A percentile compares a stretch with the other conserved stretches of the same genome.
These are phyloP conservation scores for Scedosporium dehoogii DNA, from an alignment of 2,329 filamentous ascomycete genomes.

Conservation along the genomic window DNA sequence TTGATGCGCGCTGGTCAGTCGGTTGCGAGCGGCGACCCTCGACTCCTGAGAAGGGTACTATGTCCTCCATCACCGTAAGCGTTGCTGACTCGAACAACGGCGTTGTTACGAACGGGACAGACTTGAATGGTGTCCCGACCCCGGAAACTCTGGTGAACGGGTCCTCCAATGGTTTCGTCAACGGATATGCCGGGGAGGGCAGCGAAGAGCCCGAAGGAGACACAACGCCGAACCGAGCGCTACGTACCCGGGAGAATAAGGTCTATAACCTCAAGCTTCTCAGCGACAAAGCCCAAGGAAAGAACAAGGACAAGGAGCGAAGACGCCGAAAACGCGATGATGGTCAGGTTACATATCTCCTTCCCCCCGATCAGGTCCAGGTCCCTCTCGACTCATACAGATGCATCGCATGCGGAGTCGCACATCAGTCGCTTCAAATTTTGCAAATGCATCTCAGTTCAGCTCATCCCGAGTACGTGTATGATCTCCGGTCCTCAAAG, in stretches of 20 bases:
- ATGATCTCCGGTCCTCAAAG: slow-evolving; percentile 25
- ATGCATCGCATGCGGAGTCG: slow-evolving; percentile 40
- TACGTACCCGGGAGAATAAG: slow-evolving; percentile 38
- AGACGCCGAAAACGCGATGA: slow-evolving; percentile 19
- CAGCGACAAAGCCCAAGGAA: slow-evolving; percentile 44
- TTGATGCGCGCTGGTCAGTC: slow-evolving; percentile 37
- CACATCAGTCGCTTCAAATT: slow-evolving; percentile 35
- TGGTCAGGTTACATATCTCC: slow-evolving; percentile 34
- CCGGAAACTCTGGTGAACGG: slow-evolving; percentile 11
- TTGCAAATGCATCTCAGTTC: slow-evolving; percentile 37
- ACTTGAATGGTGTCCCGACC: slow-evolving; percentile 7
- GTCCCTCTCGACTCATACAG: slow-evolving; percentile 37
- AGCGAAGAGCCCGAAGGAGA: slow-evolving; percentile 37
- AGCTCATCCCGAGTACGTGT: slow-evolving; percentile 35
- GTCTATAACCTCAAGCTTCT: slow-evolving; percentile 51
- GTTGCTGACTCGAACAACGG: slow-evolving; percentile 20
- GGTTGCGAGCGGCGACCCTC: slow-evolving; percentile 16
- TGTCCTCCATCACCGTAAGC: slow-evolving; percentile 32
- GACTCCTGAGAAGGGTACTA: slow-evolving; percentile 28
- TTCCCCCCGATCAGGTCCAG: slow-evolving; percentile 34
- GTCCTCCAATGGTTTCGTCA: slow-evolving; percentile 11
- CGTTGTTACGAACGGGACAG: slow-evolving; percentile 10
- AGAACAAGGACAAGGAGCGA: slow-evolving; percentile 24
- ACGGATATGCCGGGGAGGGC: slow-evolving; percentile 26
- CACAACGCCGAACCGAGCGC: slow-evolving; percentile 39